These are phyloP conservation scores for Hypoxylon sp. DNA, from an alignment of 2,329 filamentous ascomycete species.

Conservation along the genomic window DNA sequence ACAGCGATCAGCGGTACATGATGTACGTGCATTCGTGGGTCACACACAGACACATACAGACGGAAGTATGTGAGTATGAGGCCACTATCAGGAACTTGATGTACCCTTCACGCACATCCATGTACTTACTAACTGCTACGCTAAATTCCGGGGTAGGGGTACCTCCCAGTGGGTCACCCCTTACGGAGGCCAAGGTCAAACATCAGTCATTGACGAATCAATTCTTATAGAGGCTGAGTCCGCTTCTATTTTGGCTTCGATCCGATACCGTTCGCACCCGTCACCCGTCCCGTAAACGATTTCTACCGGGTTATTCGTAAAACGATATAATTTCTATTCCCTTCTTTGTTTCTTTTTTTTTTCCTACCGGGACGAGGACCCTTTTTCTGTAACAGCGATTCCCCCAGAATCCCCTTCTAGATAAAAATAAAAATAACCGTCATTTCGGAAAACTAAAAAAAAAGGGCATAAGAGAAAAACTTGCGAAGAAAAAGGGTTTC, in stretches of 20 bases:
- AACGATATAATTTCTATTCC: conserved; percentile 3
- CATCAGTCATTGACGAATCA: conserved; percentile 43
- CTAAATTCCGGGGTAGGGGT: conserved; percentile 42
- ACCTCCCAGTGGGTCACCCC: conserved; percentile 28
- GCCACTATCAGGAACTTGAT: not conserved
- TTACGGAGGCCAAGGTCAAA: conserved; percentile 24
- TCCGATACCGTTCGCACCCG: conserved; percentile 29
- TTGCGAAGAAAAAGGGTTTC: conserved; percentile 15
- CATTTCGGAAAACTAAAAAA: not conserved
- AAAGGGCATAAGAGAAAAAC: conserved; percentile 7
- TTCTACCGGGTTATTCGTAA: conserved; percentile 2
- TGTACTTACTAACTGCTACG: conserved; percentile 21
- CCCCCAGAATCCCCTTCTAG: not conserved
- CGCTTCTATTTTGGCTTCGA: conserved; percentile 30
- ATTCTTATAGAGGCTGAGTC: conserved; percentile 23
- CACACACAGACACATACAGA: conserved; percentile 8
- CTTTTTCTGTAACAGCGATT: not conserved
- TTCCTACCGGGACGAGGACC: conserved; percentile 1
- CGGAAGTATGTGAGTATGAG: conserved; percentile 7
- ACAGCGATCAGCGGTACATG: not conserved
- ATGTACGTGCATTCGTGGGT: conserved; percentile 2
- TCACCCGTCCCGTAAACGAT: conserved; percentile 1
- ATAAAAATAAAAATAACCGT: not conserved
- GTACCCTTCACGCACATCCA: not conserved
- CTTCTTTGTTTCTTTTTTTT: conserved; percentile 22